A percentile compares a stretch with the other conserved stretches of the same genome.
Conservation (phyloP, 345 rosid genomes). For the Citrus mangshanensis region DNA sequence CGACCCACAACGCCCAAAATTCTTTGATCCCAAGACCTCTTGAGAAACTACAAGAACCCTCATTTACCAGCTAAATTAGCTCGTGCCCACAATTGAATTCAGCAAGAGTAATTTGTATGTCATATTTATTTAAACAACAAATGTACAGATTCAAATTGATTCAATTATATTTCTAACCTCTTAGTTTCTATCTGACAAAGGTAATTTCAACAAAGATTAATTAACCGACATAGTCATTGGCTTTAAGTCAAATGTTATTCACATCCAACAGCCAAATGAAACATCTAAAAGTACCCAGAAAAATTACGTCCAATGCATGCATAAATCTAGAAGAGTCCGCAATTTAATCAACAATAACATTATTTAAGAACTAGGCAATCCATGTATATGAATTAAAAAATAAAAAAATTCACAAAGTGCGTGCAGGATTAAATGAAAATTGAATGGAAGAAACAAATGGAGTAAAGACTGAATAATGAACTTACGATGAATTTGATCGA, state of each 20-base stretch:
- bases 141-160: neutral
- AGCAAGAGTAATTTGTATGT: neutral
- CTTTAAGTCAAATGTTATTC: neutral
- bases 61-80: neutral
- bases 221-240: neutral
- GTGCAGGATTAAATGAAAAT: neutral
- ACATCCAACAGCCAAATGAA: neutral
- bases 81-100: neutral
- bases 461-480: neutral
- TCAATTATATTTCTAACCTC: neutral
- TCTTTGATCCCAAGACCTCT: neutral
- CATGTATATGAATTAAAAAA: neutral
- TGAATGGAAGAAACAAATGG: neutral
- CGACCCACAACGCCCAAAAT: neutral
- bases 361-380: neutral
- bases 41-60: neutral
- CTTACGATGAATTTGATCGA: conserved; percentile 9
- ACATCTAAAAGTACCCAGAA: neutral
- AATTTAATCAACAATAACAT: neutral
- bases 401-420: neutral
- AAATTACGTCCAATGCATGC: neutral
- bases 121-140: neutral
- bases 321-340: neutral
- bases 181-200: neutral
- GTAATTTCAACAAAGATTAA: neutral